These are phyloP conservation scores for Porcisia hertigi DNA, from an alignment of 208 protist genomes.

Conservation along the genomic window DNA sequence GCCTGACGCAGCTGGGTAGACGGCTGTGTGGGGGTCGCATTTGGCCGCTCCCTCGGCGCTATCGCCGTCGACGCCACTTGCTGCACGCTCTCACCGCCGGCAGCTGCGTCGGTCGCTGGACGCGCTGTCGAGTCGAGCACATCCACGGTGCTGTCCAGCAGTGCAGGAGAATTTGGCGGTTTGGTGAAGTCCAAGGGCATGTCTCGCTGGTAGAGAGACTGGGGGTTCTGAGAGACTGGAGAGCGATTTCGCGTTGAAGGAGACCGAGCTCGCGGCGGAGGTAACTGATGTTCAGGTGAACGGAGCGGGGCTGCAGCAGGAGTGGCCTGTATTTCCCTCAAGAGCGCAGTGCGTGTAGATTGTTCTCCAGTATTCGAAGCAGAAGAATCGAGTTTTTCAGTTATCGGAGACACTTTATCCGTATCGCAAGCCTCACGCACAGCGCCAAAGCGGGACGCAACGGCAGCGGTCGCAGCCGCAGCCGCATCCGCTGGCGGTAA, in stretches of 20 bases:
- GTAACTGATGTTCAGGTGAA: conserved; percentile 18
- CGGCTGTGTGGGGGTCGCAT: background rate
- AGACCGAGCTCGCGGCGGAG: conserved; percentile 23
- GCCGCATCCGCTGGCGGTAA: conserved; percentile 14
- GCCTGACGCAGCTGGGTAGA: background rate
- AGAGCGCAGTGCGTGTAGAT: background rate
- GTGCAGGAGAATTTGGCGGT: background rate
- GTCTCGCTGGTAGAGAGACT: background rate
- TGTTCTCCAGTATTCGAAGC: background rate
- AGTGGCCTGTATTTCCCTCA: conserved; percentile 1
- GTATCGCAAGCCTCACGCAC: background rate
- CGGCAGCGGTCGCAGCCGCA: background rate
- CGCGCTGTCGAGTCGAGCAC: background rate
- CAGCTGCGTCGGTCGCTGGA: background rate
- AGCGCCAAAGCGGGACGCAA: background rate
- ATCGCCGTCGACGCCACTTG: background rate
- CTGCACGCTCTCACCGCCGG: background rate
- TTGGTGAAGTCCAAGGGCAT: too few species aligned
- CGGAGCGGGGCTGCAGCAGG: conserved; percentile 5
- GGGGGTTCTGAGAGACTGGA: background rate
- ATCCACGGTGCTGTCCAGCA: background rate
- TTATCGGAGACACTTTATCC: background rate
- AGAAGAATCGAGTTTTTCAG: background rate
- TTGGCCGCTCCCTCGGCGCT: background rate
- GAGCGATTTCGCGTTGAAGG: conserved; percentile 8